Evolutionary conservation across 108 stramenopile genomes (phyloP).

Genomic region (Cyclotella choctawhatcheeana): DNA sequence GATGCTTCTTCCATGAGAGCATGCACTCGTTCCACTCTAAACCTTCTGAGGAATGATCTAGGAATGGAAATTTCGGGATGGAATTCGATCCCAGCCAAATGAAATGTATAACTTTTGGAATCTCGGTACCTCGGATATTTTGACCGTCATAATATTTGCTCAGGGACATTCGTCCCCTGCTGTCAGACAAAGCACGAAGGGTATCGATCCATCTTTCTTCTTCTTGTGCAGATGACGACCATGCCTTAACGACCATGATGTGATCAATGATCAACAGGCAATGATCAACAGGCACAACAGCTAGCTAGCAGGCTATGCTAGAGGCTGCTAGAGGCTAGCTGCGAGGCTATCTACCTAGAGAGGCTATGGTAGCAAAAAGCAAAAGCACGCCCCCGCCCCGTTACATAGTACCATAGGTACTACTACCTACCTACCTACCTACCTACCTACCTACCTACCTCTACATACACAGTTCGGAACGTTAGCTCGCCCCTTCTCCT

Average conservation of each 20-base stretch:
- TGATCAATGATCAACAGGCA: too few relatives aligned
- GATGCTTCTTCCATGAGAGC: constrained; percentile 40
- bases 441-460: too few relatives aligned
- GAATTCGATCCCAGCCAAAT: constrained; percentile 43
- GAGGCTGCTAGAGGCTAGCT: too few relatives aligned
- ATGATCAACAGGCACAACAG: too few relatives aligned
- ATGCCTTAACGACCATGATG: constrained; percentile 13
- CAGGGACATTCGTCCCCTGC: not conserved
- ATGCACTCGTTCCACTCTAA: constrained; percentile 46
- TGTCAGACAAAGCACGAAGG: constrained; percentile 9
- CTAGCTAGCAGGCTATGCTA: too few relatives aligned
- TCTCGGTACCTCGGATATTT: constrained; percentile 24
- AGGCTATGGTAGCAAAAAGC: too few relatives aligned
- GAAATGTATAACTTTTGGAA: constrained; percentile 47
- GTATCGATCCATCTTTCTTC: constrained; percentile 32
- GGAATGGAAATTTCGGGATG: constrained; percentile 29
- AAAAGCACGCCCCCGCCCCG: too few relatives aligned
- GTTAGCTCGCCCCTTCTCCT: too few relatives aligned
- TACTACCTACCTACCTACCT: too few relatives aligned
- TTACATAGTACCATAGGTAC: too few relatives aligned
- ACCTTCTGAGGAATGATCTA: not conserved
- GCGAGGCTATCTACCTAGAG: too few relatives aligned
- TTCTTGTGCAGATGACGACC: constrained; percentile 33
- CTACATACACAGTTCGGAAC: too few relatives aligned
- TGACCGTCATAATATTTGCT: not conserved